Evolutionary conservation across 495 filamentous ascomycete species (phyloP).

Genomic region (Acidomyces sp.): DNA sequence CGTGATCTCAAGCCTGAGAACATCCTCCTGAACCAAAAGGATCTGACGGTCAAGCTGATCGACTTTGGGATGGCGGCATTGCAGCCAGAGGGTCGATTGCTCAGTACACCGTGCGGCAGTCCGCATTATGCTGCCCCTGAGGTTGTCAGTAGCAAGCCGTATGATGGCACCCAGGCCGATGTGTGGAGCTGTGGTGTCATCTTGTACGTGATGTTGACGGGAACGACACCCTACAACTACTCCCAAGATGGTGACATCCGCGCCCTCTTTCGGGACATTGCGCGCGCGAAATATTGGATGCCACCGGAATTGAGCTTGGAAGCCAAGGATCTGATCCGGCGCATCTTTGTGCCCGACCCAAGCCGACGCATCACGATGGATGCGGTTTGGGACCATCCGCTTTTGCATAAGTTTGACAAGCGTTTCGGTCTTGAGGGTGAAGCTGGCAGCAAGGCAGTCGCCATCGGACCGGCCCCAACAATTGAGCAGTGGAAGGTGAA

Average conservation of each 20-base stretch:
- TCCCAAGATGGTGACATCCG: conserved; percentile 43
- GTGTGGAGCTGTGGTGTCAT: conserved; percentile 95
- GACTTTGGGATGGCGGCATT: conserved; percentile 97
- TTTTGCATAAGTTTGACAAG: conserved; percentile 63
- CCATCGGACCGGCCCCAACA: conserved; percentile 41
- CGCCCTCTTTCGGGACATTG: conserved; percentile 53
- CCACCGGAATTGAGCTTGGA: conserved; percentile 52
- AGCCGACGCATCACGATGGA: conserved; percentile 60
- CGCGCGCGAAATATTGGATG: conserved; percentile 58
- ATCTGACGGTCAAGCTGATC: conserved; percentile 67
- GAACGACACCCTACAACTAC: conserved; percentile 59
- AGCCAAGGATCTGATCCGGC: conserved; percentile 62
- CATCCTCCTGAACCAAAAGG: conserved; percentile 61
- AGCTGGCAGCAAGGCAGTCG: conserved; percentile 21
- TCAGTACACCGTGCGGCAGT: conserved; percentile 86
- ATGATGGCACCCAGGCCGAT: conserved; percentile 73
- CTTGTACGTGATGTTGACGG: conserved; percentile 68
- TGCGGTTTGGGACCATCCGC: conserved; percentile 70
- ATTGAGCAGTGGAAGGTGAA: conserved; percentile 40
- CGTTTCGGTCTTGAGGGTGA: conserved; percentile 15
- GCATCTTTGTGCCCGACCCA: conserved; percentile 63
- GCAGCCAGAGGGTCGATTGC: conserved; percentile 59
- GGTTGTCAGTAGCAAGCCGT: conserved; percentile 55
- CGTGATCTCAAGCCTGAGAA: conserved; percentile 97
- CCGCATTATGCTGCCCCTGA: conserved; percentile 95